Conservation (phyloP, 257 asterid species). For the Primulina eburnea region DNA sequence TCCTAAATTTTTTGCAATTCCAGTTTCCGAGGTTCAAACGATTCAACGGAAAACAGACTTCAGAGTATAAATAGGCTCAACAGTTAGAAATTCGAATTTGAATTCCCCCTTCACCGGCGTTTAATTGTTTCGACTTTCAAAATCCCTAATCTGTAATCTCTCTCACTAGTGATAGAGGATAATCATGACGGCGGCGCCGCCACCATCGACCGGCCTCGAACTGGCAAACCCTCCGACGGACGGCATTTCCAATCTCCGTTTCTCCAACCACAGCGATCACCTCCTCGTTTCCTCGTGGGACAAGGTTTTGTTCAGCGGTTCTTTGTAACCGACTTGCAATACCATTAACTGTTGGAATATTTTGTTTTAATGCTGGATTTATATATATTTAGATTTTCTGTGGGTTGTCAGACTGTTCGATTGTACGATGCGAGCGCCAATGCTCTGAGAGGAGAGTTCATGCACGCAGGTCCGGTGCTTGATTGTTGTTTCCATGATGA, state of each 20-base stretch:
- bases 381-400: background rate
- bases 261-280: slow-evolving; percentile 79
- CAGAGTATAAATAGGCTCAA: no score
- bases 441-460: slow-evolving; percentile 70
- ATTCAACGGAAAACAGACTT: no score
- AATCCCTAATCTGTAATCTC: slow-evolving; percentile 3
- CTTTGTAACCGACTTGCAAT: no score
- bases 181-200: slow-evolving; percentile 61
- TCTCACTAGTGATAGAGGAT: slow-evolving; percentile 9
- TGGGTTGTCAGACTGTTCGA: slow-evolving; percentile 51
- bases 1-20: no score
- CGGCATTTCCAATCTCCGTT: slow-evolving; percentile 77
- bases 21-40: no score
- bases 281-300: slow-evolving; percentile 93
- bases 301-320: slow-evolving; percentile 39
- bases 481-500: slow-evolving; percentile 96
- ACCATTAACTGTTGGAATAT: no score
- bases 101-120: background rate
- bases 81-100: background rate
- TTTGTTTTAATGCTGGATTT: background rate
- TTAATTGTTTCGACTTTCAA: background rate
- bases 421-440: slow-evolving; percentile 92
- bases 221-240: slow-evolving; percentile 62
- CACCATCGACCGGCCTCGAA: slow-evolving; percentile 51
- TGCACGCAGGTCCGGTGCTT: slow-evolving; percentile 79